Conservation (phyloP, 108 stramenopile genomes). For the Asterionellopsis glacialis region DNA sequence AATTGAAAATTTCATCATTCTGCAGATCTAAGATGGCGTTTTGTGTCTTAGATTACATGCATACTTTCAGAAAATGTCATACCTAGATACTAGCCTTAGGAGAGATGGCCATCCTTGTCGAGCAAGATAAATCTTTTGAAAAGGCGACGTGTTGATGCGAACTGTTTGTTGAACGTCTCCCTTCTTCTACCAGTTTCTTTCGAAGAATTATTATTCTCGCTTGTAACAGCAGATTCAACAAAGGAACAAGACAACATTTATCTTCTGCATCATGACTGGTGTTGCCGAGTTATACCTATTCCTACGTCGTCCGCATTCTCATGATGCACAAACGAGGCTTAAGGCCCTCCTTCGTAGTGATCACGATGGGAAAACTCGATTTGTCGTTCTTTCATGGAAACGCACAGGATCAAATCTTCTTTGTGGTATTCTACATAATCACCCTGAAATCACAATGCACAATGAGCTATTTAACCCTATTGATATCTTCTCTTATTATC, state of each 20-base stretch:
- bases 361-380: slow-evolving; percentile 9
- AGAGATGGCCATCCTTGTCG: too few species aligned
- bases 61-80: too few species aligned
- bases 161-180: too few species aligned
- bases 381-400: slow-evolving; percentile 32
- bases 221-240: too few species aligned
- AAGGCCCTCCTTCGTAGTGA: slow-evolving; percentile 3
- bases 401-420: slow-evolving; percentile 38
- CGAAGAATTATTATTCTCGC: slow-evolving; percentile 1
- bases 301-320: slow-evolving; percentile 20
- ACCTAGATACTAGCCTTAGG: too few species aligned
- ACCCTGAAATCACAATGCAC: slow-evolving; percentile 41
- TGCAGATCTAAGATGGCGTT: too few species aligned
- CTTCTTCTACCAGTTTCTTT: too few species aligned
- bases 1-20: too few species aligned
- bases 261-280: slow-evolving; percentile 33
- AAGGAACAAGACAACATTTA: too few species aligned
- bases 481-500: slow-evolving; percentile 35
- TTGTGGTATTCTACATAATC: slow-evolving; percentile 33
- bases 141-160: too few species aligned
- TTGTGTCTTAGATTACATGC: too few species aligned
- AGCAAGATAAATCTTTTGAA: too few species aligned
- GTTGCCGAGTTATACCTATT: slow-evolving; percentile 31
- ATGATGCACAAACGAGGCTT: slow-evolving; percentile 21
- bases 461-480: slow-evolving; percentile 43